These are phyloP conservation scores for Schizophyllum commune DNA, from an alignment of 1,284 basidiomycete species.

Conservation along the genomic window DNA sequence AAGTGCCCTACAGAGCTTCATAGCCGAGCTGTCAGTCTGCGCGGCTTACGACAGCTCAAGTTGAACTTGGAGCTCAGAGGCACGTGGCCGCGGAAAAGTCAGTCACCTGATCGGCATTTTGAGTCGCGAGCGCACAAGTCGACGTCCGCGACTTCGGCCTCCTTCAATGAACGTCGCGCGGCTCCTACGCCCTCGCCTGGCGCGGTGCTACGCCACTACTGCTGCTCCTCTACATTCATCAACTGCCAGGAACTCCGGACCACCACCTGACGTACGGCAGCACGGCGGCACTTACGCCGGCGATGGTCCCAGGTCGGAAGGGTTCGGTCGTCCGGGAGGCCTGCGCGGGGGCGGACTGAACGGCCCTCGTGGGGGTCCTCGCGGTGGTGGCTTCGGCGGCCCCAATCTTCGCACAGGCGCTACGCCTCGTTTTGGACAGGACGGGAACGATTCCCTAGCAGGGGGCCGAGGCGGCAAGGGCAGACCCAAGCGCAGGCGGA, in stretches of 20 bases:
- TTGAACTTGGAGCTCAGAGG: neutral
- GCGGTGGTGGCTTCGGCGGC: neutral
- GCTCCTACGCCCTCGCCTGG: neutral
- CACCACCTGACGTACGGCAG: neutral
- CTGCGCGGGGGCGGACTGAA: neutral
- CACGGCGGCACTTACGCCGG: neutral
- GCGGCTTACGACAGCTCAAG: too few relatives aligned
- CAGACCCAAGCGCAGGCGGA: neutral
- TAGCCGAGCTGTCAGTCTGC: too few relatives aligned
- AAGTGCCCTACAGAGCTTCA: too few relatives aligned
- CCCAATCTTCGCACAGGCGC: neutral
- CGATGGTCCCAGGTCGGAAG: neutral
- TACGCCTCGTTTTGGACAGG: neutral
- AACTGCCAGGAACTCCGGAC: neutral
- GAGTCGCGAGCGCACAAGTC: neutral
- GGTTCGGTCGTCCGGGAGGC: neutral
- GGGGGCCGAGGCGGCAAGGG: too few relatives aligned
- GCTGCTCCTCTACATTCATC: neutral
- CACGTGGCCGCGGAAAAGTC: neutral
- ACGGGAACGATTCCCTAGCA: too few relatives aligned
- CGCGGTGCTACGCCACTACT: neutral
- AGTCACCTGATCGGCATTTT: neutral
- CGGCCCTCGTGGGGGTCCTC: neutral
- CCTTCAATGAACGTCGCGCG: neutral
- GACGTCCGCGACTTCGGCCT: neutral